Evolutionary conservation across 139 green algal species (phyloP).

Genomic region (Picochlorum sp.): DNA sequence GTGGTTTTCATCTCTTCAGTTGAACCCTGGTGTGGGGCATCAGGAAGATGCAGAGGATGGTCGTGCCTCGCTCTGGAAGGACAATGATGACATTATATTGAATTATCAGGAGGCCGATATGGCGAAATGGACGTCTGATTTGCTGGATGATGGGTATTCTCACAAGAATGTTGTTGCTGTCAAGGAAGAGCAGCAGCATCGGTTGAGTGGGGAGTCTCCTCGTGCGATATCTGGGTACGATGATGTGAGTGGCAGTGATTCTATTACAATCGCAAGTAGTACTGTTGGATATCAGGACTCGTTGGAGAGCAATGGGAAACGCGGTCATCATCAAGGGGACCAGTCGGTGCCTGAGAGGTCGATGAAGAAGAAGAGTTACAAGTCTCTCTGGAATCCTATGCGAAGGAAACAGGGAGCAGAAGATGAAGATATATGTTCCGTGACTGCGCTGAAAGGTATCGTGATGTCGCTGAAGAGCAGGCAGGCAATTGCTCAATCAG

Average conservation of each 20-base stretch:
- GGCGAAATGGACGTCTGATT: no score
- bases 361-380: no score
- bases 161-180: no score
- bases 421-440: conserved; percentile 5
- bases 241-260: conserved; percentile 24
- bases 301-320: no score
- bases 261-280: conserved; percentile 13
- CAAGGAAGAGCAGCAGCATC: no score
- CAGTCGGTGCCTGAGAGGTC: no score
- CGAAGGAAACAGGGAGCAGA: no score
- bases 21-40: not conserved
- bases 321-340: no score
- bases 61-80: not conserved
- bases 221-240: conserved; percentile 2
- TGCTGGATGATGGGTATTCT: no score
- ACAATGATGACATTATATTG: no score
- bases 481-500: conserved; percentile 15
- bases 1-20: not conserved
- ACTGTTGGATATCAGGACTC: not conserved
- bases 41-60: not conserved
- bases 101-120: no score
- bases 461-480: conserved; percentile 12
- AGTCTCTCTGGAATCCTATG: no score
- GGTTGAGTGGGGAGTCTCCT: conserved; percentile 3
- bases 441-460: conserved; percentile 16